Evolutionary conservation across 495 filamentous ascomycete species (phyloP).

Genomic region (Patellaria atrata): DNA sequence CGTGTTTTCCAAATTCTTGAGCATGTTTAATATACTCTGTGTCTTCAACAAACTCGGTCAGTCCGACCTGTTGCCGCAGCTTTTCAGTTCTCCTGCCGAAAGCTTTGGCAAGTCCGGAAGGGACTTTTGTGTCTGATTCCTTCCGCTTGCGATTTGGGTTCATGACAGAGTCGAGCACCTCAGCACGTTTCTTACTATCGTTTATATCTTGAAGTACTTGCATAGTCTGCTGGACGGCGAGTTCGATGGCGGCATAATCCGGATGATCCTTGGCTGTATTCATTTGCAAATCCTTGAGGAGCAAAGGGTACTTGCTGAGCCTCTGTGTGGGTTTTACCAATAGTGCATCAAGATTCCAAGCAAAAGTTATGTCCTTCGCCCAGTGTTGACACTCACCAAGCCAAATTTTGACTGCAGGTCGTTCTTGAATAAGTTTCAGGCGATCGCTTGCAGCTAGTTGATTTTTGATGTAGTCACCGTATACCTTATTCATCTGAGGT

Average conservation of each 20-base stretch:
- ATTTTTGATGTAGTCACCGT: slow-evolving; percentile 74
- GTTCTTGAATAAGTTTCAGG: slow-evolving; percentile 49
- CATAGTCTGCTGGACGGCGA: slow-evolving; percentile 48
- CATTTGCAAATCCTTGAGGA: slow-evolving; percentile 63
- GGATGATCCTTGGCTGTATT: slow-evolving; percentile 70
- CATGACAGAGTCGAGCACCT: slow-evolving; percentile 78
- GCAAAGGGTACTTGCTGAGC: slow-evolving; percentile 77
- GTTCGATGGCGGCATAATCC: slow-evolving; percentile 52
- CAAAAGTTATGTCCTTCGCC: slow-evolving; percentile 74
- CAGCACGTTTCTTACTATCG: slow-evolving; percentile 78
- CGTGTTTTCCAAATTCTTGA: slow-evolving; percentile 73
- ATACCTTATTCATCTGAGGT: slow-evolving; percentile 65
- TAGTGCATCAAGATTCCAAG: slow-evolving; percentile 88
- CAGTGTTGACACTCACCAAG: slow-evolving; percentile 77
- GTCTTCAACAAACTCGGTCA: slow-evolving; percentile 59
- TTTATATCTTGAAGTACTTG: slow-evolving; percentile 73
- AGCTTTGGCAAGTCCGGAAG: slow-evolving; percentile 60
- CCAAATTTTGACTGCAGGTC: slow-evolving; percentile 68
- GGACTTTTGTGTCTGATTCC: slow-evolving; percentile 64
- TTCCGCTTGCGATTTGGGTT: slow-evolving; percentile 76
- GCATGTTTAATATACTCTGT: slow-evolving; percentile 59
- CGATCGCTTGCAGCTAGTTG: slow-evolving; percentile 72
- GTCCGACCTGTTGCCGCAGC: slow-evolving; percentile 49
- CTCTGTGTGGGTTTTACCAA: slow-evolving; percentile 93
- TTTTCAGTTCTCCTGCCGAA: slow-evolving; percentile 80